Evolutionary conservation across 2,329 filamentous ascomycete species (phyloP).

Genomic region (Chrysosporium keratinophilum): DNA sequence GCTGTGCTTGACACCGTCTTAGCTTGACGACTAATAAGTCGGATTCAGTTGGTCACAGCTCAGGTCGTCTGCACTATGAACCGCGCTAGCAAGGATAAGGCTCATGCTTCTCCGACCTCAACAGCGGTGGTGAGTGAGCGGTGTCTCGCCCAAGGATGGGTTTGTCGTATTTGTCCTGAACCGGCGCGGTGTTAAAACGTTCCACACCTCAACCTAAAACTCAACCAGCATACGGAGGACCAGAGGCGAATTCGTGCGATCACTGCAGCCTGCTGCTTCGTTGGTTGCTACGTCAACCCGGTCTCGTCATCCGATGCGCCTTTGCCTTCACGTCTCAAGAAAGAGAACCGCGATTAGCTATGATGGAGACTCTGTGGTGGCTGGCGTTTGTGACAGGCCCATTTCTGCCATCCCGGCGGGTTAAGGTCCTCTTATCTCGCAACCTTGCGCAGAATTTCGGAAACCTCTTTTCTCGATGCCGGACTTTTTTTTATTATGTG

Average conservation of each 20-base stretch:
- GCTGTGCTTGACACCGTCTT: not conserved
- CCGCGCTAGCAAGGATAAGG: not conserved
- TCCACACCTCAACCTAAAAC: conserved; percentile 1
- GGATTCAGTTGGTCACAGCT: conserved; percentile 2
- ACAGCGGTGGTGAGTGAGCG: not conserved
- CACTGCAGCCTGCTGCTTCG: not conserved
- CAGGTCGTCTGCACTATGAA: not conserved
- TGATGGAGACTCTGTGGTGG: not conserved
- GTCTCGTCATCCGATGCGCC: conserved; percentile 3
- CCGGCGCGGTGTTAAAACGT: not conserved
- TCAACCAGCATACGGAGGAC: not conserved
- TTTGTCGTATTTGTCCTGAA: no score
- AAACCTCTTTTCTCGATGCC: not conserved
- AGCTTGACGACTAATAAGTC: not conserved
- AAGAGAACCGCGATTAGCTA: not conserved
- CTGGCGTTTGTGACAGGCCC: not conserved
- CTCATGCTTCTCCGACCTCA: not conserved
- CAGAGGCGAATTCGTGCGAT: not conserved
- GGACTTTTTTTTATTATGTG: not conserved
- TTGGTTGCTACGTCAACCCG: conserved; percentile 9
- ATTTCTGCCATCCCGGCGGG: not conserved
- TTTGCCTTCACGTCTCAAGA: not conserved
- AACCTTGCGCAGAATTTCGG: not conserved
- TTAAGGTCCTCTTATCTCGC: not conserved
- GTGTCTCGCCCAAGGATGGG: not conserved